Evolutionary conservation across 2,329 filamentous ascomycete genomes (phyloP).

Genomic region (Aspergillus unguis): DNA sequence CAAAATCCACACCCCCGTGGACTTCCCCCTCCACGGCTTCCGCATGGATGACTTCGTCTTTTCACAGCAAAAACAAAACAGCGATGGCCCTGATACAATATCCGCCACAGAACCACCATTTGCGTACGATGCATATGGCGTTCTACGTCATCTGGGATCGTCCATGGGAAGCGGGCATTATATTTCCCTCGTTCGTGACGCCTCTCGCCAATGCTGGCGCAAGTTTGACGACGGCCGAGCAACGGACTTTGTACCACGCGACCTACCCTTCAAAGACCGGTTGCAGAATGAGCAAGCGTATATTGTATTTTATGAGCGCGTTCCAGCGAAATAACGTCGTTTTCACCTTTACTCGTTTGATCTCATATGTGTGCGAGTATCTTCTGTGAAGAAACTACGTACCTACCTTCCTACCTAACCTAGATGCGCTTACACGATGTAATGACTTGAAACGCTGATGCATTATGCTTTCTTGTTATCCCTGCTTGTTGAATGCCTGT

Average conservation of each 20-base stretch:
- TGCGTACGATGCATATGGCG: constrained; percentile 80
- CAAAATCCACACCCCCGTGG: constrained; percentile 69
- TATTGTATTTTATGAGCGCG: constrained; percentile 61
- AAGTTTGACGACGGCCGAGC: constrained; percentile 59
- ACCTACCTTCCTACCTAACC: not conserved
- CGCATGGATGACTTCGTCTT: constrained; percentile 61
- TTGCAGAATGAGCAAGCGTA: constrained; percentile 63
- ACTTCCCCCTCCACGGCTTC: constrained; percentile 72
- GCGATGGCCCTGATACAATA: constrained; percentile 39
- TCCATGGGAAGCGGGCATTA: constrained; percentile 75
- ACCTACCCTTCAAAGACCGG: constrained; percentile 46
- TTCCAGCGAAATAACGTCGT: constrained; percentile 37
- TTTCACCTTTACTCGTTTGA: constrained; percentile 9
- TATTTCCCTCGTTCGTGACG: constrained; percentile 64
- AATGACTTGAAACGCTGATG: constrained; percentile 8
- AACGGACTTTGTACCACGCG: constrained; percentile 56
- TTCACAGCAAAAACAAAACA: constrained; percentile 38
- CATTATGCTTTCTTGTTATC: not conserved
- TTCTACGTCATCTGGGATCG: constrained; percentile 71
- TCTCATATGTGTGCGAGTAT: not conserved
- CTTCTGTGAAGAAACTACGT: constrained; percentile 7
- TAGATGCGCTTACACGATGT: constrained; percentile 8
- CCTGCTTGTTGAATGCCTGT: not conserved
- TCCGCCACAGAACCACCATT: constrained; percentile 56
- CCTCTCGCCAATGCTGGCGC: constrained; percentile 56